A percentile compares a stretch with the other conserved stretches of the same genome.
phyloP scores from a whole-genome alignment of 129 eudicot genomes.

The Pseudognaphalium luteoalbum region DNA sequence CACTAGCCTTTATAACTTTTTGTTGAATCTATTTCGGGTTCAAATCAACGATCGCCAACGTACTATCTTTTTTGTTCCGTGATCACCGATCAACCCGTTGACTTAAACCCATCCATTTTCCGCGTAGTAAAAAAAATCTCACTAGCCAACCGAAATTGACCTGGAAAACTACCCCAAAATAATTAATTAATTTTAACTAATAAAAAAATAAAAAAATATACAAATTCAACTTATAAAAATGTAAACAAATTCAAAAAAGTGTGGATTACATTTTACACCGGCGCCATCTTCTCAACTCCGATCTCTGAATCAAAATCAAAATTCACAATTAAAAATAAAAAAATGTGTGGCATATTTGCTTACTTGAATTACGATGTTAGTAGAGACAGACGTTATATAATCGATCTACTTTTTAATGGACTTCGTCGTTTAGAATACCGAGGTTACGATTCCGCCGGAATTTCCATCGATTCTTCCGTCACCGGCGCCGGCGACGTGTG shows the following conservation, averaged over 20 bases:
- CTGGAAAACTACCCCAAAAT: not conserved
- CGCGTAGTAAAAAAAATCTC: not conserved
- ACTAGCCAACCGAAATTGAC: constrained; percentile 30
- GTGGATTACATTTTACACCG: constrained; percentile 6
- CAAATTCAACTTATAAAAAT: not conserved
- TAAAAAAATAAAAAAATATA: not conserved
- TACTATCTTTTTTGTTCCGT: too few relatives aligned
- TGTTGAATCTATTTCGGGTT: too few relatives aligned
- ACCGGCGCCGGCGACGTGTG: not conserved
- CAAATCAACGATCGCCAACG: too few relatives aligned
- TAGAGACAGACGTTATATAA: constrained; percentile 75
- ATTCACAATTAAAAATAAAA: constrained; percentile 9
- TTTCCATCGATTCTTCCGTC: constrained; percentile 56
- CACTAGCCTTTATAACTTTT: too few relatives aligned
- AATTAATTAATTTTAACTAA: not conserved
- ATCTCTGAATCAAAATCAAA: constrained; percentile 19
- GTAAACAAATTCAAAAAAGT: constrained; percentile 9
- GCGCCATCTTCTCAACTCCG: constrained; percentile 30
- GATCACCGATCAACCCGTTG: too few relatives aligned
- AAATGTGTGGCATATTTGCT: constrained; percentile 92
- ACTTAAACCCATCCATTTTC: too few relatives aligned
- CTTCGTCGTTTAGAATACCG: constrained; percentile 89
- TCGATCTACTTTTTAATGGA: constrained; percentile 80
- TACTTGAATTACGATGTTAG: constrained; percentile 72
- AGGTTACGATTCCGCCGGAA: constrained; percentile 95